Evolutionary conservation across 2,329 filamentous ascomycete species (phyloP).

Genomic region (Monilinia polystroma): DNA sequence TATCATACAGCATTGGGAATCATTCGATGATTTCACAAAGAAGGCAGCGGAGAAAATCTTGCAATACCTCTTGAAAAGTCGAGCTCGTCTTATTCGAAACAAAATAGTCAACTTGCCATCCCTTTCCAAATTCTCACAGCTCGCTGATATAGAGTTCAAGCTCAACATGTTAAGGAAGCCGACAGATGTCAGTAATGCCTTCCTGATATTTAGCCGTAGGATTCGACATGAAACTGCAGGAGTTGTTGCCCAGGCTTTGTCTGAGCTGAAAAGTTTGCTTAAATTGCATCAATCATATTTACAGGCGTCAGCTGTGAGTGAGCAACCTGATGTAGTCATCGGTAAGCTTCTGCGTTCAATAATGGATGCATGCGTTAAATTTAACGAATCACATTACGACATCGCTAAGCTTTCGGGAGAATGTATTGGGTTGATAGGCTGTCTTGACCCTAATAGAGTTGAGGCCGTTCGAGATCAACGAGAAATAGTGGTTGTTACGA

Average conservation of each 20-base stretch:
- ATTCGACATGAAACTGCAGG: constrained; percentile 80
- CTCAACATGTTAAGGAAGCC: constrained; percentile 64
- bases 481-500: constrained; percentile 82
- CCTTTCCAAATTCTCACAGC: constrained; percentile 64
- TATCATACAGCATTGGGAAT: constrained; percentile 75
- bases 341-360: constrained; percentile 71
- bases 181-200: constrained; percentile 64
- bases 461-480: constrained; percentile 75
- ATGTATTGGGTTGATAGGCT: constrained; percentile 85
- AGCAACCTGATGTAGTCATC: constrained; percentile 77
- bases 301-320: constrained; percentile 75
- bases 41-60: constrained; percentile 62
- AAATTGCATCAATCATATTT: constrained; percentile 72
- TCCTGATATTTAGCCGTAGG: constrained; percentile 70
- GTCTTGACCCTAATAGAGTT: constrained; percentile 85
- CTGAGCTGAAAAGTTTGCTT: constrained; percentile 74
- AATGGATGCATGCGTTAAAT: constrained; percentile 81
- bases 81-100: constrained; percentile 54
- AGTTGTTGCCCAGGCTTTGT: constrained; percentile 78
- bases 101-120: constrained; percentile 77
- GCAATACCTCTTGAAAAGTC: constrained; percentile 42
- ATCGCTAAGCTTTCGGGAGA: constrained; percentile 74
- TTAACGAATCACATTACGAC: constrained; percentile 64
- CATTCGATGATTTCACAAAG: constrained; percentile 61
- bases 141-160: constrained; percentile 66